These are phyloP conservation scores for Sonneratia alba DNA, from an alignment of 345 rosid genomes.

Conservation along the genomic window DNA sequence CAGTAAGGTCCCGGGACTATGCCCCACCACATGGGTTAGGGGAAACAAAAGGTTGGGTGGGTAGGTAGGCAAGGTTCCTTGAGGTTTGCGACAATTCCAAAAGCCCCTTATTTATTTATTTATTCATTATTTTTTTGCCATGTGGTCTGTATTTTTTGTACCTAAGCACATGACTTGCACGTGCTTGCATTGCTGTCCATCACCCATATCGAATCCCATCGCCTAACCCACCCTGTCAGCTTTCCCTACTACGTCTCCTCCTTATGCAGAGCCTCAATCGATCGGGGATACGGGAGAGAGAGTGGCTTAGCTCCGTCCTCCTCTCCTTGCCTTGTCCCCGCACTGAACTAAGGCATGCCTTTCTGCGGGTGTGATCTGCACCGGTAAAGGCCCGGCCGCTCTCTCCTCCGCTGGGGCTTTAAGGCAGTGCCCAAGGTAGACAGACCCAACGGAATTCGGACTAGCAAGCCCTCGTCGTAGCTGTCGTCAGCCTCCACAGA, in stretches of 20 bases:
- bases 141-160: background rate
- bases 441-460: background rate
- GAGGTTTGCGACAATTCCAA: conserved; percentile 1
- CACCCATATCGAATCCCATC: background rate
- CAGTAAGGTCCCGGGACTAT: background rate
- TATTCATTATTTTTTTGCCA: too few relatives aligned
- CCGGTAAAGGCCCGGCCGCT: background rate
- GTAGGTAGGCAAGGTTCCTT: background rate
- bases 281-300: background rate
- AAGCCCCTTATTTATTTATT: too few relatives aligned
- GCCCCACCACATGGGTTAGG: background rate
- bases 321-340: too few relatives aligned
- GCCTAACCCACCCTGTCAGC: background rate
- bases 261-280: background rate
- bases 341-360: background rate
- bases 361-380: background rate
- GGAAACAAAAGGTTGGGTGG: background rate
- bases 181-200: conserved; percentile 21
- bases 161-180: conserved; percentile 55
- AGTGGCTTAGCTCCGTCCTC: background rate
- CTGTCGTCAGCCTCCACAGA: background rate
- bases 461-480: background rate
- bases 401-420: background rate
- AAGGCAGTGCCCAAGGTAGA: background rate
- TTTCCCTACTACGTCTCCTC: background rate